Evolutionary conservation across 2,329 filamentous ascomycete genomes (phyloP).

Genomic region (Aureobasidium pullulans): DNA sequence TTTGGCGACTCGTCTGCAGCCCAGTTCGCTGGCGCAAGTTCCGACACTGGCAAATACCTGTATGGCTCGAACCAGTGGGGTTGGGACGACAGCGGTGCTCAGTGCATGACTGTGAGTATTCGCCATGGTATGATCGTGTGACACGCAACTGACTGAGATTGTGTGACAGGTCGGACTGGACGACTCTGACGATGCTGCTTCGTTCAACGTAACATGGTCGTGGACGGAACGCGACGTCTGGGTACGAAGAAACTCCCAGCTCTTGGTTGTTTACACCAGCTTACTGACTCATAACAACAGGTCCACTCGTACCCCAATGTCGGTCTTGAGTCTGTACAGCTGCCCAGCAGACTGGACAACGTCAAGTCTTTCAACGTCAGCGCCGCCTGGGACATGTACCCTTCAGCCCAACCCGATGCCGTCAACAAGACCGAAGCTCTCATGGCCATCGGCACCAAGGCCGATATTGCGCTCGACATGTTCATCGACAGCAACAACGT

Average conservation of each 20-base stretch:
- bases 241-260: not conserved
- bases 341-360: constrained; percentile 7
- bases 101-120: constrained; percentile 12
- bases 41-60: constrained; percentile 12
- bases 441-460: constrained; percentile 1
- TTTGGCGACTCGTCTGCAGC: not conserved
- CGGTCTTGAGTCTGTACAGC: constrained; percentile 4
- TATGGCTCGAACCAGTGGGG: constrained; percentile 12
- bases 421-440: constrained; percentile 6
- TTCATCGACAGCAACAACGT: constrained; percentile 9
- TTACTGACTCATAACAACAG: constrained; percentile 1
- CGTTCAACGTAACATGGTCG: constrained; percentile 11
- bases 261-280: not conserved
- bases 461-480: constrained; percentile 14
- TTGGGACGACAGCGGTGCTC: constrained; percentile 10
- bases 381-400: constrained; percentile 11
- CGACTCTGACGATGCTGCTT: constrained; percentile 9
- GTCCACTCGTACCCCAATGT: constrained; percentile 14
- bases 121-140: constrained; percentile 2
- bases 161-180: constrained; percentile 5
- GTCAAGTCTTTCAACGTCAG: constrained; percentile 12
- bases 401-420: not conserved
- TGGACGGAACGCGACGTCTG: constrained; percentile 12
- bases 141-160: not conserved
- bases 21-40: constrained; percentile 1